Evolutionary conservation across 1,284 basidiomycete species (phyloP).

Genomic region (Xerocomus minutiporus): DNA sequence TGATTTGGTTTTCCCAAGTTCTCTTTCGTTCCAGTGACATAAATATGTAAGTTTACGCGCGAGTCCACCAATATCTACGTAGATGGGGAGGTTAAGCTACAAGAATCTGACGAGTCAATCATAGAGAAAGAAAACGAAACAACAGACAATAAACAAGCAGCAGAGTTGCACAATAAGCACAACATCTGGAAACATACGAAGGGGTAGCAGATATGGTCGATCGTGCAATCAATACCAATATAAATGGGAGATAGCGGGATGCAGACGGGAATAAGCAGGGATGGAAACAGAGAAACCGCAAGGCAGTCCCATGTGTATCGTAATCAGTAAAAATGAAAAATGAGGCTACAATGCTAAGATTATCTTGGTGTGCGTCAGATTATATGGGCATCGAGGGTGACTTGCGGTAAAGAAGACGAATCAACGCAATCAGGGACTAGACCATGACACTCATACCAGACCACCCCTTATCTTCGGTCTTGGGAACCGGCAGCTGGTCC

Average conservation of each 20-base stretch:
- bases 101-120: constrained; percentile 18
- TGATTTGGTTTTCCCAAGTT: constrained; percentile 4
- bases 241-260: constrained; percentile 20
- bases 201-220: constrained; percentile 9
- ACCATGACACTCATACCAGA: constrained; percentile 27
- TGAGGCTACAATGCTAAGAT: constrained; percentile 22
- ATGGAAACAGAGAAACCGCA: constrained; percentile 21
- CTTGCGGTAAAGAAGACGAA: constrained; percentile 11
- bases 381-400: constrained; percentile 14
- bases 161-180: background rate
- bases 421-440: constrained; percentile 15
- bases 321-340: constrained; percentile 13
- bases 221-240: constrained; percentile 32
- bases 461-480: constrained; percentile 30
- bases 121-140: constrained; percentile 4
- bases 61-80: constrained; percentile 30
- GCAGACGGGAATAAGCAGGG: constrained; percentile 8
- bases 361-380: constrained; percentile 19
- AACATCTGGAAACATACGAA: constrained; percentile 15
- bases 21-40: constrained; percentile 21
- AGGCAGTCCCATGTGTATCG: constrained; percentile 27
- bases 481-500: constrained; percentile 17
- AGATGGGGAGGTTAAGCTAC: constrained; percentile 28
- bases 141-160: constrained; percentile 27
- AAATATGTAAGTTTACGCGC: constrained; percentile 22